Evolutionary conservation across 1,284 basidiomycete genomes (phyloP), one percentile per base, ranked within the genome.

Genomic region (Cutaneotrichosporon sp.): DNA sequence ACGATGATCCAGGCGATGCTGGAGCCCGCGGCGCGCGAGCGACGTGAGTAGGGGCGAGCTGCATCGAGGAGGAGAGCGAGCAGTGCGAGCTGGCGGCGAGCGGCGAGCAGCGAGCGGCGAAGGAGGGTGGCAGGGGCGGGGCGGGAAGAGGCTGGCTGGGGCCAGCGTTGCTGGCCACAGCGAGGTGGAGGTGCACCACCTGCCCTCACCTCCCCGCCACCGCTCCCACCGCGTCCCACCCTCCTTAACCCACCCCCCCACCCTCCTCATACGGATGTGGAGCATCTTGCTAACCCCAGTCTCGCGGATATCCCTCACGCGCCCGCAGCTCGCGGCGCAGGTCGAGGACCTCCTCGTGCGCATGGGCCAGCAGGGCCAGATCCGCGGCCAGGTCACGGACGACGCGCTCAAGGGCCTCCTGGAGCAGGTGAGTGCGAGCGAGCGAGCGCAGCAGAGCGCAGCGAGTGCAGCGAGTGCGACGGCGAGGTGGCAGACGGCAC

Each of bases 331-430:
- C 74, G 90, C 93, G 7, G 83, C 85, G 60, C 88, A 94, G 76
- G 93, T 98, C 68, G 91, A 97, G 79, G 84, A 84, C 14, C 86
- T 97, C 60, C 82, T 99, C 47, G 75, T 94, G 38, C 86, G 91
- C 46, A 95, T 97, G 92, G 94, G 90, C 8, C 92, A 95, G 79
- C 84, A 86, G 2, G 94, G 95, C n/a, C 94, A 97, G 78, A 81
- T 98, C 52, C 84, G 89, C 58, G 89, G 90, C 13, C 84, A 89
- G 58, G 89, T 99, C 47, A 88, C 86, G 27, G 95, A 99, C 76
- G 84, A 86, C 51, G 92, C 95, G 74, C 83, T 99, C 62, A 95
- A 98, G 72, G 89, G 88, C 38, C 81, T 99, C 20, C 83, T 99
- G 58, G 92, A 98, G 75, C 94, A 98, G 85, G 94, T 94, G 67